A percentile compares a stretch with the other conserved stretches of the same genome.
These are phyloP conservation scores for Saksenaea vasiformis DNA, from an alignment of 371 early-diverging fungal genomes.

Conservation along the genomic window DNA sequence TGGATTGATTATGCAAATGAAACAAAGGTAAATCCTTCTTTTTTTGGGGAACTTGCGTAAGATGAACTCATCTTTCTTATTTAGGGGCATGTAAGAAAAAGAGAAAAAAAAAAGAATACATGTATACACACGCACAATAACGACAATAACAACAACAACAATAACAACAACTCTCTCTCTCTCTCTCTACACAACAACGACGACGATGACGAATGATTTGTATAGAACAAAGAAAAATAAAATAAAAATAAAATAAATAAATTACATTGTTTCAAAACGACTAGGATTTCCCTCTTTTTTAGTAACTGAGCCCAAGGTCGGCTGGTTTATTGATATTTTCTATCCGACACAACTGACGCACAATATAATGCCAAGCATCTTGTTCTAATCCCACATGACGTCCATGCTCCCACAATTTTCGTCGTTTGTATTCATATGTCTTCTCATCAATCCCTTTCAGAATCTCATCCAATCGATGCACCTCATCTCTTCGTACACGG, in stretches of 20 bases:
- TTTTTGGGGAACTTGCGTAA: not conserved
- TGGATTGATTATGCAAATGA: constrained; percentile 64
- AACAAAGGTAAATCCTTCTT: constrained; percentile 45
- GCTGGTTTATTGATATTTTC: constrained; percentile 36
- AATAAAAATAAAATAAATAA: too few relatives aligned
- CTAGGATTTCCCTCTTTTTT: constrained; percentile 8
- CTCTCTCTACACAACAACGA: too few relatives aligned
- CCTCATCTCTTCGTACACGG: constrained; percentile 50
- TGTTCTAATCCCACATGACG: constrained; percentile 48
- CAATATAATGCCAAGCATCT: constrained; percentile 63
- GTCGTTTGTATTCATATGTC: constrained; percentile 48
- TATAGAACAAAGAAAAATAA: too few relatives aligned
- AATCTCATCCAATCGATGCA: constrained; percentile 53
- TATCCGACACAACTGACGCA: constrained; percentile 52
- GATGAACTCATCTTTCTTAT: not conserved
- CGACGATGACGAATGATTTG: too few relatives aligned
- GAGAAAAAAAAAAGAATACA: not conserved
- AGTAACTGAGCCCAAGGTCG: constrained; percentile 45
- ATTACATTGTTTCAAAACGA: too few relatives aligned
- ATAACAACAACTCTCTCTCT: too few relatives aligned
- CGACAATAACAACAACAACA: too few relatives aligned
- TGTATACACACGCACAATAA: too few relatives aligned
- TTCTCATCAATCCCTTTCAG: constrained; percentile 45
- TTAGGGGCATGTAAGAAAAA: constrained; percentile 12
- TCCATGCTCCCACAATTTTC: constrained; percentile 50